Evolutionary conservation across 148 eudicot genomes (phyloP).

Genomic region (Pharnaceum exiguum): DNA sequence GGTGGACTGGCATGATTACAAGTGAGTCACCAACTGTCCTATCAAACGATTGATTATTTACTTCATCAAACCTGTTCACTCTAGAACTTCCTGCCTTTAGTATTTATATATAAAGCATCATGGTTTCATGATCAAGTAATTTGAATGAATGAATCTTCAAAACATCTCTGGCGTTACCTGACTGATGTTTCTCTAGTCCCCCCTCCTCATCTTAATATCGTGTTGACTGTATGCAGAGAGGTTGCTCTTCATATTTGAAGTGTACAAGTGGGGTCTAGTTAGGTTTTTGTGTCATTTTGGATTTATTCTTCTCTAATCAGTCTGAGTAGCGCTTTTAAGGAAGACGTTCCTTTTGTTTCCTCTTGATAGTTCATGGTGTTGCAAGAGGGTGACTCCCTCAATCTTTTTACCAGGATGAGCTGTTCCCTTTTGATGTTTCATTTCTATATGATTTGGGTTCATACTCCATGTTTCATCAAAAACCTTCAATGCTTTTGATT

Average conservation of each 20-base stretch:
- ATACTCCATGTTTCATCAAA: background rate
- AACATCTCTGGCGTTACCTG: background rate
- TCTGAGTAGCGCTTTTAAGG: no score
- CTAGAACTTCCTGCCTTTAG: no score
- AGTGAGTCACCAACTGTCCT: conserved; percentile 36
- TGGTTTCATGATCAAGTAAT: background rate
- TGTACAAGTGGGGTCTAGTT: no score
- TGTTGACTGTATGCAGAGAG: background rate
- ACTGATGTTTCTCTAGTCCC: background rate
- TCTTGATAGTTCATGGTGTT: no score
- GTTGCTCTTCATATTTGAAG: no score
- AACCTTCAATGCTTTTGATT: no score
- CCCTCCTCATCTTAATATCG: background rate
- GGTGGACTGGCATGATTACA: conserved; percentile 82
- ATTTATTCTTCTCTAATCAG: no score
- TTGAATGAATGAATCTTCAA: background rate
- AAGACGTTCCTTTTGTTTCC: no score
- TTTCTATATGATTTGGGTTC: background rate
- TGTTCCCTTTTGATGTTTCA: background rate
- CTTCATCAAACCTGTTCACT: no score
- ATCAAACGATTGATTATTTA: background rate
- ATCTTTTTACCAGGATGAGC: background rate
- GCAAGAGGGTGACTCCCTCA: background rate
- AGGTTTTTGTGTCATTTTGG: no score
- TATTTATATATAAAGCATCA: background rate